phyloP scores from a whole-genome alignment of 805 yeast genomes.

The Candida yuanshanica region DNA sequence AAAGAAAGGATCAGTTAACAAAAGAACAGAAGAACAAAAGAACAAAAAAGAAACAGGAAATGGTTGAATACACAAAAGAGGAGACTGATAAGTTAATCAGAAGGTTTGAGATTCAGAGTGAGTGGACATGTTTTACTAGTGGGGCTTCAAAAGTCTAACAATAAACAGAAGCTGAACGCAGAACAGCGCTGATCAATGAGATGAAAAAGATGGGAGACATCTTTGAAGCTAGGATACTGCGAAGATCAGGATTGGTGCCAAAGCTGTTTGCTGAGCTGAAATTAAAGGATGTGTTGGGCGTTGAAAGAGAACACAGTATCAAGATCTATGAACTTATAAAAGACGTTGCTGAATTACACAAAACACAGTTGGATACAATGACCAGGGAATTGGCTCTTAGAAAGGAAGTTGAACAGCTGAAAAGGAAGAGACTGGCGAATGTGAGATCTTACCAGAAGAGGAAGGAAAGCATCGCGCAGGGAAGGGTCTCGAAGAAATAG shows the following conservation, averaged over 20 bases:
- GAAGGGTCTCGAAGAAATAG: neutral
- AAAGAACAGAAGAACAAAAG: too few relatives aligned
- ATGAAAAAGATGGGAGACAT: constrained; percentile 11
- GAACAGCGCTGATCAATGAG: constrained; percentile 11
- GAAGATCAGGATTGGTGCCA: constrained; percentile 19
- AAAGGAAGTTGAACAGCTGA: constrained; percentile 8
- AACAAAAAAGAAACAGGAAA: too few relatives aligned
- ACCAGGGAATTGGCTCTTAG: constrained; percentile 4
- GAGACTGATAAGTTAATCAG: constrained; percentile 14
- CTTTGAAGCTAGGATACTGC: constrained; percentile 18
- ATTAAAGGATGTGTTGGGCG: constrained; percentile 19
- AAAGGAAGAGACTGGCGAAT: constrained; percentile 12
- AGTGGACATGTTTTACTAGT: constrained; percentile 3
- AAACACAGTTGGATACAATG: constrained; percentile 4
- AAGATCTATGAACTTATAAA: constrained; percentile 20
- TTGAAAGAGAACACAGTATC: constrained; percentile 24
- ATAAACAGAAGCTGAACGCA: constrained; percentile 16
- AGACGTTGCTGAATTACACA: constrained; percentile 13
- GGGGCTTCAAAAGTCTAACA: neutral
- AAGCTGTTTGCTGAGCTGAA: constrained; percentile 18
- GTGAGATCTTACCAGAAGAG: constrained; percentile 11
- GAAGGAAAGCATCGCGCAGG: constrained; percentile 17
- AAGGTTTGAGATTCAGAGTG: constrained; percentile 21
- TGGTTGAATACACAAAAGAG: constrained; percentile 10
- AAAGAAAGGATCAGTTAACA: neutral